Evolutionary conservation across 2,329 filamentous ascomycete genomes (phyloP), one percentile per base, ranked within the genome.

Genomic region (Cephalotrichum gorgonifer): DNA sequence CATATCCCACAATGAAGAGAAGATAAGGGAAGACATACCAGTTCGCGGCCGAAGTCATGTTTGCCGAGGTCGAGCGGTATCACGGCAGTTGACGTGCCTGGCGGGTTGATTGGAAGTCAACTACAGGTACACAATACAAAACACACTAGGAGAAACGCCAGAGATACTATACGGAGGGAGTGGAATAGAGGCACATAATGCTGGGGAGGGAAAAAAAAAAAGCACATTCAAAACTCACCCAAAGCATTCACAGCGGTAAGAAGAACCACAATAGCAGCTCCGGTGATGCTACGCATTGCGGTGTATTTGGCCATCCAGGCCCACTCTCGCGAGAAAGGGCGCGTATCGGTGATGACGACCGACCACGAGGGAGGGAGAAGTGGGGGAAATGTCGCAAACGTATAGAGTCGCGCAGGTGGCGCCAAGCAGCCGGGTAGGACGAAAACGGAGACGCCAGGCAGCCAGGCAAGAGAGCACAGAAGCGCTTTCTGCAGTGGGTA

Each of bases 11-110:
- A 43, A 39, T 31, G 43, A 11, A 28, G 39, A 22, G 22, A 46
- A 7, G 35, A 28, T n/a, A n/a, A 23, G 25, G 9, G 23, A 43
- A 25, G n/a, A 44, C 47, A 20, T 49, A 49, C 47, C 47, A 49
- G 35, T 50, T 46, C 49, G 15, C 49, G 44, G 22, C 26, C 44
- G 23, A 45, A 47, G 6, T 25, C 41, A 15, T 43, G 23, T 4
- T 46, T 39, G 26, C 39, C 20, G 31, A 49, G 46, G 44, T 46
- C 48, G 20, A 53, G 47, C n/a, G 31, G 43, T 14, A 47, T 44
- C 27, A 48, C 33, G 6, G 46, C 46, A 25, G 46, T 43, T 23
- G 46, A 38, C n/a, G 46, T 48, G 20, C 43, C 46, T 48, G 38
- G 27, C 27, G 30, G 30, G 30, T 31, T n/a, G n/a, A n/a, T n/a